phyloP scores from a whole-genome alignment of 305 asterid species.

The Fraxinus latifolia region DNA sequence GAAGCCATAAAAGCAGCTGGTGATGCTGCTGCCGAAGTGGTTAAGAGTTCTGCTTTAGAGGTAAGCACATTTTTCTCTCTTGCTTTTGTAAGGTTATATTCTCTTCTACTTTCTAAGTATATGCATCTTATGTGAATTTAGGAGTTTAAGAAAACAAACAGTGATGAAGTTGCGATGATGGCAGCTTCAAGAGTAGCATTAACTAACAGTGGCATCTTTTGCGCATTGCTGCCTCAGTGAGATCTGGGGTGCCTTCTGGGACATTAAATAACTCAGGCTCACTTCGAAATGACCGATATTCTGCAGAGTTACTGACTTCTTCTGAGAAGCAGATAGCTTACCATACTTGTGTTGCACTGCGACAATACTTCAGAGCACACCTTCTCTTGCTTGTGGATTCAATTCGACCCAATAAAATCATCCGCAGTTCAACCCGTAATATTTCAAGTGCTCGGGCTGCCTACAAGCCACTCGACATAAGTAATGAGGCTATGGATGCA shows the following conservation, averaged over 20 bases:
- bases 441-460: constrained; percentile 64
- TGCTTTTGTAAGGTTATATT: constrained; percentile 17
- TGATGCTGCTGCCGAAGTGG: constrained; percentile 96
- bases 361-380: constrained; percentile 92
- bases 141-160: constrained; percentile 74
- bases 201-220: no score
- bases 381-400: constrained; percentile 81
- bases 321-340: constrained; percentile 95
- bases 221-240: constrained; percentile 87
- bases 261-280: constrained; percentile 60
- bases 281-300: constrained; percentile 72
- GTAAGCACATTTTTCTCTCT: constrained; percentile 35
- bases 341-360: constrained; percentile 84
- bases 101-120: constrained; percentile 15
- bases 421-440: constrained; percentile 73
- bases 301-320: constrained; percentile 82
- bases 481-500: constrained; percentile 91
- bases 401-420: constrained; percentile 73
- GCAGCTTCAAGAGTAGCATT: constrained; percentile 94
- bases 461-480: constrained; percentile 87
- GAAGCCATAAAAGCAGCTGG: constrained; percentile 89
- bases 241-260: constrained; percentile 86
- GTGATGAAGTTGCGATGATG: constrained; percentile 78
- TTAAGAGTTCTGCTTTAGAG: constrained; percentile 89
- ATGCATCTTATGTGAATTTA: constrained; percentile 27